Evolutionary conservation across 139 green algal genomes (phyloP).

Genomic region (Chlamydomonas sp.): DNA sequence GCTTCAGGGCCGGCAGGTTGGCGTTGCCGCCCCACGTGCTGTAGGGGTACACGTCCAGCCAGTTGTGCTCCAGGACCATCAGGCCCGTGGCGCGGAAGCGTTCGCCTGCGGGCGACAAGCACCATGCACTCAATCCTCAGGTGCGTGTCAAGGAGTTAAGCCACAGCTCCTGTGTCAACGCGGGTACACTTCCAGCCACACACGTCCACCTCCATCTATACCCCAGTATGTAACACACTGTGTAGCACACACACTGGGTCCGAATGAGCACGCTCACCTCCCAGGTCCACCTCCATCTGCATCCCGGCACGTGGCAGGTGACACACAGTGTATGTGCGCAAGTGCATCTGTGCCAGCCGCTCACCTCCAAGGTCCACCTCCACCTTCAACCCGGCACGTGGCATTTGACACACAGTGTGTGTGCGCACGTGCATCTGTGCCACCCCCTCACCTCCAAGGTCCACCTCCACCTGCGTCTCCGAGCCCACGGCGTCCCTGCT

Average conservation of each 20-base stretch:
- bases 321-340: neutral
- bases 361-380: conserved; percentile 79
- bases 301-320: conserved; percentile 68
- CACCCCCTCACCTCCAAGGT: conserved; percentile 73
- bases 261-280: conserved; percentile 58
- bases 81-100: conserved; percentile 73
- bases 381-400: conserved; percentile 76
- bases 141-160: neutral
- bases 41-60: conserved; percentile 96
- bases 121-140: neutral
- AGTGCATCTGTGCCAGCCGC: conserved; percentile 26
- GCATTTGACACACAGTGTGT: neutral
- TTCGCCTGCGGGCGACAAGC: conserved; percentile 32
- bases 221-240: conserved; percentile 61
- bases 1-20: conserved; percentile 78
- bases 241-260: conserved; percentile 1
- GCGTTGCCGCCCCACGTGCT: conserved; percentile 83
- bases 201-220: conserved; percentile 66
- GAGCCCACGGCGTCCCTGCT: conserved; percentile 88
- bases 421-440: conserved; percentile 31
- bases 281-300: conserved; percentile 76
- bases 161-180: no score
- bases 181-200: no score
- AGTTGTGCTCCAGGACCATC: conserved; percentile 95
- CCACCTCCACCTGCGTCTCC: conserved; percentile 84